phyloP scores from a whole-genome alignment of 306 rosid species.

The Acacia confusa region DNA sequence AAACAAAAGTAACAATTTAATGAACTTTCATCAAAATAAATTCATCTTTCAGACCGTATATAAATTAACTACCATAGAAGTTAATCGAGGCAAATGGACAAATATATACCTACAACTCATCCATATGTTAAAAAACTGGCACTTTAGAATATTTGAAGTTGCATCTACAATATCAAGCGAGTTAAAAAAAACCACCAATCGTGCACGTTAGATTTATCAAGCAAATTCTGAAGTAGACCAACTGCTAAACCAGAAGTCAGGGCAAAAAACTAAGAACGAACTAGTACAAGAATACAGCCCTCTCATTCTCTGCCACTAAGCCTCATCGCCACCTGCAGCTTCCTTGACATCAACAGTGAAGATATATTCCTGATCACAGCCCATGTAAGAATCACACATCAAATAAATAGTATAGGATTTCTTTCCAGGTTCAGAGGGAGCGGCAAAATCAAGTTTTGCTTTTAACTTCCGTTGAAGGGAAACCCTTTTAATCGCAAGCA shows the following conservation, averaged over 20 bases:
- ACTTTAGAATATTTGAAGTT: background rate
- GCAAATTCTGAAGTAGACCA: background rate
- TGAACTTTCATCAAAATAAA: too few species aligned
- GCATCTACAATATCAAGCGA: background rate
- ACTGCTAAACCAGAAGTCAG: background rate
- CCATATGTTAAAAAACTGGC: background rate
- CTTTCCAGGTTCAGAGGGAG: slow-evolving; percentile 79
- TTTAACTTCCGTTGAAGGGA: slow-evolving; percentile 68
- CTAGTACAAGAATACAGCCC: background rate
- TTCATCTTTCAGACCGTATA: too few species aligned
- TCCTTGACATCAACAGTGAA: slow-evolving; percentile 67
- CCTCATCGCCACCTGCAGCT: slow-evolving; percentile 47
- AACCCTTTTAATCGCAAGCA: slow-evolving; percentile 83
- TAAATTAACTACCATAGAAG: too few species aligned
- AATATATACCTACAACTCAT: background rate
- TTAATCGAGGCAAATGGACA: background rate
- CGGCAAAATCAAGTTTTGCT: slow-evolving; percentile 73
- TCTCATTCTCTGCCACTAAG: slow-evolving; percentile 42
- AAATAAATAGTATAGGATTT: slow-evolving; percentile 68
- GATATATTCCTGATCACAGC: slow-evolving; percentile 88
- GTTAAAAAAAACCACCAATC: background rate
- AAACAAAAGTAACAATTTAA: too few species aligned
- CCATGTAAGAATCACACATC: slow-evolving; percentile 97
- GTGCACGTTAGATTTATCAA: background rate
- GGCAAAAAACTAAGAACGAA: background rate